Conservation (phyloP, 1,284 basidiomycete species). For the Mycena sp. region DNA sequence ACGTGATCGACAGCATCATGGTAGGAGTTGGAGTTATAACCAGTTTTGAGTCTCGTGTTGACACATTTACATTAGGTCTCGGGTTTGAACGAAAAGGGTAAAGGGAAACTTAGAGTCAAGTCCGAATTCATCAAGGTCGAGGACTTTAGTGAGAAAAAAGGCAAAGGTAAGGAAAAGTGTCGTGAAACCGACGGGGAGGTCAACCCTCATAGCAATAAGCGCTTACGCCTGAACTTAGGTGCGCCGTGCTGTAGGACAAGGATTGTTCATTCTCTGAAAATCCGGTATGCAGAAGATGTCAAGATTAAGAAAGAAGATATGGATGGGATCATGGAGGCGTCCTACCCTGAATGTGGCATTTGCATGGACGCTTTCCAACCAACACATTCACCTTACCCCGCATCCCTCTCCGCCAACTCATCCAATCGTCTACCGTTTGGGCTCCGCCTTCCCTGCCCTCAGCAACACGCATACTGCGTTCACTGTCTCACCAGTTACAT, state of each 20-base stretch:
- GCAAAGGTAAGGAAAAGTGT: constrained; percentile 17
- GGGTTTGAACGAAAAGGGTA: constrained; percentile 47
- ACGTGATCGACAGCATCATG: constrained; percentile 41
- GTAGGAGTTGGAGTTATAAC: constrained; percentile 35
- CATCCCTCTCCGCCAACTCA: constrained; percentile 46
- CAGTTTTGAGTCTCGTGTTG: neutral
- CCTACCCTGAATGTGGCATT: constrained; percentile 46
- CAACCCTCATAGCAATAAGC: constrained; percentile 3
- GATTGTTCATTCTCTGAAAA: neutral
- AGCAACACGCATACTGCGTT: constrained; percentile 48
- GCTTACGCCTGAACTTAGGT: constrained; percentile 9
- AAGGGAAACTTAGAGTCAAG: constrained; percentile 34
- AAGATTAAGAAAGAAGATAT: constrained; percentile 25
- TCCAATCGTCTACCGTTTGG: constrained; percentile 49
- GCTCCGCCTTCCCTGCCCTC: constrained; percentile 47
- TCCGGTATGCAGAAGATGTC: constrained; percentile 4
- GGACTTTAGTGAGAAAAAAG: neutral
- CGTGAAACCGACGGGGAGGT: neutral
- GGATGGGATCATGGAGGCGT: neutral
- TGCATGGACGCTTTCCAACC: constrained; percentile 50
- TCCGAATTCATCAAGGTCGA: neutral
- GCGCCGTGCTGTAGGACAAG: neutral
- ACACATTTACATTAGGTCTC: constrained; percentile 34
- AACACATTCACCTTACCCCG: constrained; percentile 47
- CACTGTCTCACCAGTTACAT: constrained; percentile 49